phyloP scores from a whole-genome alignment of 306 rosid species.

The Fragaria ananassa region DNA sequence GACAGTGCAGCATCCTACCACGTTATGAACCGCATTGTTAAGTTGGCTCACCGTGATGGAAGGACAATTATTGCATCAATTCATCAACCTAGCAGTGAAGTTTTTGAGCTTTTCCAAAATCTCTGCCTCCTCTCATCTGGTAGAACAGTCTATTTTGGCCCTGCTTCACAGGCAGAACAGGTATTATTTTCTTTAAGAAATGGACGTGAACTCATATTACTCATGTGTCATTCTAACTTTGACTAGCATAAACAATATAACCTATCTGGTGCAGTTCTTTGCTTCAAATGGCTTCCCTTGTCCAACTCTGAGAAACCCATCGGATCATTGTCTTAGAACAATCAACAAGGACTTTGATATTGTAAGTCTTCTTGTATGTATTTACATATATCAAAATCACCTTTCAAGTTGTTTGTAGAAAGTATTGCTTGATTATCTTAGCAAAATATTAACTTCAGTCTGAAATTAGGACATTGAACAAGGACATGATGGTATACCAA shows the following conservation, averaged over 20 bases:
- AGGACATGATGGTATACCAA: constrained; percentile 21
- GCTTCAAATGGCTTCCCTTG: constrained; percentile 68
- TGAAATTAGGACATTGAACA: constrained; percentile 39
- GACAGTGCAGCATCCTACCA: constrained; percentile 74
- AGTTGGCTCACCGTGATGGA: constrained; percentile 38
- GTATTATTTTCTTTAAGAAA: neutral
- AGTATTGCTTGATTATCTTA: neutral
- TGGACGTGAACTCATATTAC: neutral
- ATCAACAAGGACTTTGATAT: constrained; percentile 72
- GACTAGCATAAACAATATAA: neutral
- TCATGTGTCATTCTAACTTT: neutral
- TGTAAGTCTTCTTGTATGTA: constrained; percentile 27
- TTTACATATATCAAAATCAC: neutral
- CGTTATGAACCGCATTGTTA: constrained; percentile 55
- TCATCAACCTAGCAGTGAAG: constrained; percentile 72
- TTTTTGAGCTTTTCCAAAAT: constrained; percentile 51
- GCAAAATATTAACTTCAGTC: neutral
- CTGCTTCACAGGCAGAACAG: constrained; percentile 31
- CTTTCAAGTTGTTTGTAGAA: neutral
- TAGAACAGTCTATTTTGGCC: constrained; percentile 35
- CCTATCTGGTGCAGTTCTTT: constrained; percentile 45
- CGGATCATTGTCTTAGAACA: constrained; percentile 67
- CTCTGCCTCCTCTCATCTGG: constrained; percentile 45
- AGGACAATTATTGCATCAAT: constrained; percentile 58
- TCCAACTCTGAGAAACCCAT: constrained; percentile 56